Evolutionary conservation across 2,329 filamentous ascomycete species (phyloP), one percentile per base, ranked within the genome.

Genomic region (Fusarium sacchari): DNA sequence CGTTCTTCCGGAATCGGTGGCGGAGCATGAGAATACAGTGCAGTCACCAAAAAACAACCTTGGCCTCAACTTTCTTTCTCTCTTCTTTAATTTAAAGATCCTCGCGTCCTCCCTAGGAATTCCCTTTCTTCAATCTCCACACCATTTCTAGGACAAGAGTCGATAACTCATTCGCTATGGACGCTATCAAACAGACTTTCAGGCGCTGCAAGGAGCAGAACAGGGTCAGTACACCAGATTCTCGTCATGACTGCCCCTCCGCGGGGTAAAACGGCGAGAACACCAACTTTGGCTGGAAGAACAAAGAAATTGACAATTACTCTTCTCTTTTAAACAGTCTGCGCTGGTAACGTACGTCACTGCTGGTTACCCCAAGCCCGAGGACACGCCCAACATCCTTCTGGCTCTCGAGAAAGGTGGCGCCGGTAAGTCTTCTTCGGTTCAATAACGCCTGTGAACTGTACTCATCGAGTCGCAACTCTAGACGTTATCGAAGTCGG

Each of bases 261-360:
- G 77, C 75, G 77, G 77, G 77, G 77, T 74, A 77, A 55, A 52
- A 37, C 43, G 39, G 67, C 59, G 36, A 64, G 20, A 28, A 47
- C 30, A 26, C 30, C 61, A 65, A 63, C 52, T 57, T 55, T 56
- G 32, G 15, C 44, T 42, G 36, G 39, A 42, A 32, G 44, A 24
- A 64, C 42, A 58, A 60, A 60, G 66, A 69, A 47, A 30, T 76
- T 79, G 72, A 79, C 71, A 62, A 69, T 72, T 59, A 37, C 37
- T 32, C 34, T 63, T 58, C 24, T 34, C 32, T 55, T 26, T 15
- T 20, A 18, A 79, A 74, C 82, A 96, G 89, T 87, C 94, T 75
- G 96, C 96, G 57, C 88, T 99, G 71, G 94, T 99, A 74, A 95
- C 95, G 34, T 99, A 99, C 87, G 94, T 98, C 80, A 99, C 96